Evolutionary conservation across 768 basidiomycete species (phyloP).

Genomic region (Auricularia cornea): DNA sequence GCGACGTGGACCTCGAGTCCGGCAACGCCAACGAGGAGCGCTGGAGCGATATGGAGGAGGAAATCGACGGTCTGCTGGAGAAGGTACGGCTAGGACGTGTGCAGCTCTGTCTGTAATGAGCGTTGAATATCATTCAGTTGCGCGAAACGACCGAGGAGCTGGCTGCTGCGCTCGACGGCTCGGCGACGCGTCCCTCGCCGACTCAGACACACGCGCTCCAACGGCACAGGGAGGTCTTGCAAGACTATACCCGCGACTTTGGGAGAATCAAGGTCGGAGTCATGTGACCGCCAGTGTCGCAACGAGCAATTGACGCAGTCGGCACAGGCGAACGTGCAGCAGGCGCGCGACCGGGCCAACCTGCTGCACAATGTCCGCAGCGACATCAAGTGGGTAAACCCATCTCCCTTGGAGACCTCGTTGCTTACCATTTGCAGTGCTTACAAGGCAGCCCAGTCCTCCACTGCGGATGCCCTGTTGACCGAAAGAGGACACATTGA

Average conservation of each 20-base stretch:
- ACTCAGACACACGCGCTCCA: slow-evolving; percentile 86
- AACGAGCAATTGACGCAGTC: too few relatives aligned
- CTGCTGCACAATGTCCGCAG: slow-evolving; percentile 85
- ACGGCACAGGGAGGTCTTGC: slow-evolving; percentile 81
- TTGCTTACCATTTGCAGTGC: slow-evolving; percentile 40
- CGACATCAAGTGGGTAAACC: slow-evolving; percentile 75
- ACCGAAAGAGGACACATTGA: slow-evolving; percentile 86
- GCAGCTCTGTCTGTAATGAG: slow-evolving; percentile 6
- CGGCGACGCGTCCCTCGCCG: slow-evolving; percentile 63
- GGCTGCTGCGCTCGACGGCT: slow-evolving; percentile 52
- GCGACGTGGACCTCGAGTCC: slow-evolving; percentile 56
- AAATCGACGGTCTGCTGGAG: slow-evolving; percentile 76
- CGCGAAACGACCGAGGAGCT: slow-evolving; percentile 83
- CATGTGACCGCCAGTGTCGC: too few relatives aligned
- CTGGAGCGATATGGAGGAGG: slow-evolving; percentile 76
- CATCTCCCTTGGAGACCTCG: background rate
- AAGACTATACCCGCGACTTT: slow-evolving; percentile 81
- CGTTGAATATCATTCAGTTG: slow-evolving; percentile 41
- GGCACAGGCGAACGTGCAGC: slow-evolving; percentile 63
- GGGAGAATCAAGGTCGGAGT: slow-evolving; percentile 67
- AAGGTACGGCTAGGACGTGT: slow-evolving; percentile 50
- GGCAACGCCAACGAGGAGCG: slow-evolving; percentile 55
- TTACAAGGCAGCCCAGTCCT: slow-evolving; percentile 62
- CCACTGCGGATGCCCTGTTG: slow-evolving; percentile 77
- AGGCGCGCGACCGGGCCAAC: slow-evolving; percentile 79